Base-by-base conservation (phyloP, 805 yeast genomes). In the Saccharomycopsis sp. region DNA sequence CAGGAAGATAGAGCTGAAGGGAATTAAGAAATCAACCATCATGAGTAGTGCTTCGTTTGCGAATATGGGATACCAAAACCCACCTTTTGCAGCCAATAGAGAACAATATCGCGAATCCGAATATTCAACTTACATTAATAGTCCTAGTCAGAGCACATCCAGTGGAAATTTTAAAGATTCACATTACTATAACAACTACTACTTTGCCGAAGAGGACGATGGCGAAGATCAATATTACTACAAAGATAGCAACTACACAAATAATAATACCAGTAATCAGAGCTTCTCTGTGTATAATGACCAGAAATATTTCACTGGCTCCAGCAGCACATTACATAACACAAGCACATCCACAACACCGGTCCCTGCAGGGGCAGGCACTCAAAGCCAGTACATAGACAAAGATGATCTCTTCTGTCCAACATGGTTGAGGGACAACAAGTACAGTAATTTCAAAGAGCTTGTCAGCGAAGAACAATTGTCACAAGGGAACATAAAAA, bases 151-250 rank as follows among this genome's bases (percentile, higher is more conserved):
- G 12, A 29, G 38, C 38, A 7, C 38, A n/a, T n/a, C n/a, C n/a
- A n/a, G n/a, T n/a, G n/a, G n/a, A n/a, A 47, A 8, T 50, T 50
- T 44, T 17, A 44, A 44, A 44, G 49, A 44, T 7, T 44, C 49
- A 12, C 49, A 44, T n/a, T 44, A 44, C 22, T 44, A 44, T 17
- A 44, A 44, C 49, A 44, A 44, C 12, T 44, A 44, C 49, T 19
- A 44, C 22, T 44, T n/a, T 17, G 7, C 12, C 8, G 49, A 19
- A 17, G 49, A n/a, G 19, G 49, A 44, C 22, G 49, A 44, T 17
- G 20, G 12, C 5, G 49, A 44, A 5, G 22, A 44, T 44, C 49
- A 44, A 12, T 44, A 44, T 12, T 44, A 44, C 22, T 44, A 12
- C 22, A 44, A 44, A 17, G 49, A 44, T 7, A 44, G 12, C 20